Conservation (phyloP, 108 stramenopile species). For the Cyclotella sp. region DNA sequence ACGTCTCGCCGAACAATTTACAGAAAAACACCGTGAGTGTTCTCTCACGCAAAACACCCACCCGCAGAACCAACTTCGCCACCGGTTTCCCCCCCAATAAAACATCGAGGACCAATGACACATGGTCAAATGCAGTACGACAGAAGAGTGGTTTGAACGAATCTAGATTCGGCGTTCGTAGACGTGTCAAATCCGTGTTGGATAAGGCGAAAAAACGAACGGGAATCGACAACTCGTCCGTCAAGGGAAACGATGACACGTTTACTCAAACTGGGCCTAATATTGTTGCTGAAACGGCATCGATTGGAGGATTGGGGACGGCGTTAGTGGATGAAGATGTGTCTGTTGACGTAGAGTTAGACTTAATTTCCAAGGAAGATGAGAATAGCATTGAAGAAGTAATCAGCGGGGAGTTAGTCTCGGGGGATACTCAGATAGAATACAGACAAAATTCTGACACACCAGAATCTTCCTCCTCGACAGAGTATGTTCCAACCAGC, state of each 20-base stretch:
- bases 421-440: too few relatives aligned
- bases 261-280: constrained; percentile 33
- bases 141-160: constrained; percentile 41
- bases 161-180: constrained; percentile 68
- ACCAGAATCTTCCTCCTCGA: too few relatives aligned
- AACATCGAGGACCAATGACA: constrained; percentile 5
- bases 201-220: constrained; percentile 78
- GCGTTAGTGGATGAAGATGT: constrained; percentile 30
- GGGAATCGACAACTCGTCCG: constrained; percentile 68
- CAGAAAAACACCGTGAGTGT: too few relatives aligned
- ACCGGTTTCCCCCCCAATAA: constrained; percentile 25
- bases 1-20: too few relatives aligned
- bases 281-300: constrained; percentile 66
- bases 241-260: background rate
- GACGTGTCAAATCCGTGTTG: constrained; percentile 69
- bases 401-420: too few relatives aligned
- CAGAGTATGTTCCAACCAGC: too few relatives aligned
- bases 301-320: constrained; percentile 60
- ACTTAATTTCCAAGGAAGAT: background rate
- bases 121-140: constrained; percentile 48
- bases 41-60: background rate
- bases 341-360: constrained; percentile 35
- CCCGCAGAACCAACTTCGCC: background rate
- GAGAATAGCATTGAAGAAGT: too few relatives aligned
- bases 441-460: too few relatives aligned